Evolutionary conservation across 768 basidiomycete genomes (phyloP).

Genomic region (Hirschioporus abietinus): DNA sequence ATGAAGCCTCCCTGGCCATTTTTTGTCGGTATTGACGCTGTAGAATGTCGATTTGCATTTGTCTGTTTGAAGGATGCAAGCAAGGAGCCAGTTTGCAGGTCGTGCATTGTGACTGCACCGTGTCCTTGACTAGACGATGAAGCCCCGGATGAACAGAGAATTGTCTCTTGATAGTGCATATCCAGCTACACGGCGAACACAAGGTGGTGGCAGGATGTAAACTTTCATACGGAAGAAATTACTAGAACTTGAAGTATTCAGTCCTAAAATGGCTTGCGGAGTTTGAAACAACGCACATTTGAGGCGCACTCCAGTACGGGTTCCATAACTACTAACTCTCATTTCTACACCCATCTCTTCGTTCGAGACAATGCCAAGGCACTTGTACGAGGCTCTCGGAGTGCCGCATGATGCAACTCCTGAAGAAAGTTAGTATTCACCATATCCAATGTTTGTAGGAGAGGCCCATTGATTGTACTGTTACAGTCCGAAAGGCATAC

Average conservation of each 20-base stretch:
- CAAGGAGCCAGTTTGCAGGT: slow-evolving; percentile 69
- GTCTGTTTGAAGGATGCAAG: slow-evolving; percentile 90
- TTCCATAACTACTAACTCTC: background rate
- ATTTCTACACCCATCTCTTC: background rate
- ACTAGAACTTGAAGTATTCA: background rate
- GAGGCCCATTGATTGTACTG: background rate
- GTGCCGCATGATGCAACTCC: slow-evolving; percentile 46
- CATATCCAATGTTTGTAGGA: slow-evolving; percentile 2
- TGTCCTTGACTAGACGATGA: slow-evolving; percentile 40
- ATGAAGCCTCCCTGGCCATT: slow-evolving; percentile 79
- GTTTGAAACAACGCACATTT: background rate
- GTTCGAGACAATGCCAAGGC: slow-evolving; percentile 38
- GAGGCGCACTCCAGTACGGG: background rate
- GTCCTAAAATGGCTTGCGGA: background rate
- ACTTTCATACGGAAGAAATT: slow-evolving; percentile 24
- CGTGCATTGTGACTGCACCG: slow-evolving; percentile 72
- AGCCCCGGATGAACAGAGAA: slow-evolving; percentile 59
- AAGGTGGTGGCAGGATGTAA: background rate
- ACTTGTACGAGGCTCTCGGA: slow-evolving; percentile 63
- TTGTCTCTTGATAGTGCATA: slow-evolving; percentile 65
- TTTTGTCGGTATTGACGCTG: slow-evolving; percentile 60
- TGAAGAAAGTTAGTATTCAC: slow-evolving; percentile 54
- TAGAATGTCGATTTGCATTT: slow-evolving; percentile 55
- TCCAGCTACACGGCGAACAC: background rate
- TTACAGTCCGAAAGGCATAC: slow-evolving; percentile 73